Percentiles rank a stretch among this genome's conserved stretches.
These are phyloP conservation scores for Neonectria sp. DNA, from an alignment of 2,329 filamentous ascomycete genomes.

Conservation along the genomic window DNA sequence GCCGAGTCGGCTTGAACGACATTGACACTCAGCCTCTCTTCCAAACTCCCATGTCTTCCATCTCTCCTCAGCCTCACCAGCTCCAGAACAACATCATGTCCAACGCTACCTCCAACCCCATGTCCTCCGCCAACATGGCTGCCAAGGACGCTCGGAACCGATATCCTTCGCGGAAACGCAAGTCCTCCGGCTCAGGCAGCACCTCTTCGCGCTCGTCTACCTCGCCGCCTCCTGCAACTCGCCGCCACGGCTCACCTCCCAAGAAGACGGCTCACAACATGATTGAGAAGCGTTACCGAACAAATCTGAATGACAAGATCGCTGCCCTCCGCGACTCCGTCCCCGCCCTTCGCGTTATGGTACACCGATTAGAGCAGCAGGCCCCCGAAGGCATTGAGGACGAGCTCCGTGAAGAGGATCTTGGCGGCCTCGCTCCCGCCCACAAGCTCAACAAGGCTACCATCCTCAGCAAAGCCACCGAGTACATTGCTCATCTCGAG, in stretches of 20 bases:
- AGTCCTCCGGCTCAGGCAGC: slow-evolving; percentile 50
- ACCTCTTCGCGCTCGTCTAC: slow-evolving; percentile 55
- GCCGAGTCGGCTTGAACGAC: slow-evolving; percentile 47
- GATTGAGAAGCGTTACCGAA: slow-evolving; percentile 95
- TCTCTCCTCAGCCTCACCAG: slow-evolving; percentile 45
- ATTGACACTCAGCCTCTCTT: slow-evolving; percentile 48
- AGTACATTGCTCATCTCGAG: slow-evolving; percentile 56
- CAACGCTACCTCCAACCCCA: slow-evolving; percentile 34
- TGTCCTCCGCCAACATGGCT: slow-evolving; percentile 31
- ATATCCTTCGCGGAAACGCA: slow-evolving; percentile 52
- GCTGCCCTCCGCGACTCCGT: slow-evolving; percentile 90
- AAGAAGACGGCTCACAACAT: slow-evolving; percentile 98
- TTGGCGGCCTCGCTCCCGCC: slow-evolving; percentile 84
- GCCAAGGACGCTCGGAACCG: slow-evolving; percentile 41
- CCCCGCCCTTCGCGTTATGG: slow-evolving; percentile 85
- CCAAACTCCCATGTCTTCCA: slow-evolving; percentile 47
- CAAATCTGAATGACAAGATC: slow-evolving; percentile 96
- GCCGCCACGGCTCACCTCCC: slow-evolving; percentile 49
- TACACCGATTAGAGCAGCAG: slow-evolving; percentile 70
- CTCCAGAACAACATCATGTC: slow-evolving; percentile 43
- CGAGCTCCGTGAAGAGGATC: slow-evolving; percentile 78
- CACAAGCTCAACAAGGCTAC: slow-evolving; percentile 97
- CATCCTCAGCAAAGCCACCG: slow-evolving; percentile 63
- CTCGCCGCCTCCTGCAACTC: slow-evolving; percentile 54
- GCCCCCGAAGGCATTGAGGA: slow-evolving; percentile 68